Conservation (phyloP, 2,329 filamentous ascomycete genomes). For the Fusarium staphyleae region DNA sequence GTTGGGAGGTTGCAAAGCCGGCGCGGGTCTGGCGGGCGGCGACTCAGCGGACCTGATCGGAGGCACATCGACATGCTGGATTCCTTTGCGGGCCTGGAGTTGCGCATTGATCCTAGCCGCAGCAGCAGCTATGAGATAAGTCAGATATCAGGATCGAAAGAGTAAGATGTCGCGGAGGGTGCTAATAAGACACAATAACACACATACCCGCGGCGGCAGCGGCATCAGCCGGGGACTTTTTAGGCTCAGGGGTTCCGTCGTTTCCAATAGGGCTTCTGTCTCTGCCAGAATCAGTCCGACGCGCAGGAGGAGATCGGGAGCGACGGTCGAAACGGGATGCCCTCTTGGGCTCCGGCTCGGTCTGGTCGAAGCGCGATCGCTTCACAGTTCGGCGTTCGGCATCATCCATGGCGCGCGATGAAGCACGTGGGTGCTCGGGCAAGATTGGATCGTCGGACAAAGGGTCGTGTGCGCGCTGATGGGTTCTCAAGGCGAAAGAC, state of each 20-base stretch:
- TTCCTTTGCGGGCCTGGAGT: conserved; percentile 84
- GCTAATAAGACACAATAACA: conserved; percentile 3
- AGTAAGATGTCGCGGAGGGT: conserved; percentile 16
- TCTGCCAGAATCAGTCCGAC: conserved; percentile 71
- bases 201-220: conserved; percentile 77
- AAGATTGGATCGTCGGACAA: neutral
- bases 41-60: conserved; percentile 70
- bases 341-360: conserved; percentile 78
- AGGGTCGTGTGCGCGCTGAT: neutral
- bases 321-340: conserved; percentile 88
- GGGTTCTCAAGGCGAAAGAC: neutral
- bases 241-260: conserved; percentile 51
- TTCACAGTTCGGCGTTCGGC: conserved; percentile 75
- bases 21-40: conserved; percentile 50
- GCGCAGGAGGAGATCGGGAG: conserved; percentile 79
- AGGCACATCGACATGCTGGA: conserved; percentile 89
- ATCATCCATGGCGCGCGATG: conserved; percentile 66
- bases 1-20: conserved; percentile 43
- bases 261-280: conserved; percentile 79
- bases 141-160: conserved; percentile 7
- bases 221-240: conserved; percentile 67
- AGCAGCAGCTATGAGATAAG: conserved; percentile 70
- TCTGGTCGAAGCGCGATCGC: conserved; percentile 94
- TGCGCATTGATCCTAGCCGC: conserved; percentile 87
- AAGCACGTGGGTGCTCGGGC: conserved; percentile 5